These are phyloP conservation scores for Sonneratia caseolaris DNA, from an alignment of 345 rosid species.

Conservation along the genomic window DNA sequence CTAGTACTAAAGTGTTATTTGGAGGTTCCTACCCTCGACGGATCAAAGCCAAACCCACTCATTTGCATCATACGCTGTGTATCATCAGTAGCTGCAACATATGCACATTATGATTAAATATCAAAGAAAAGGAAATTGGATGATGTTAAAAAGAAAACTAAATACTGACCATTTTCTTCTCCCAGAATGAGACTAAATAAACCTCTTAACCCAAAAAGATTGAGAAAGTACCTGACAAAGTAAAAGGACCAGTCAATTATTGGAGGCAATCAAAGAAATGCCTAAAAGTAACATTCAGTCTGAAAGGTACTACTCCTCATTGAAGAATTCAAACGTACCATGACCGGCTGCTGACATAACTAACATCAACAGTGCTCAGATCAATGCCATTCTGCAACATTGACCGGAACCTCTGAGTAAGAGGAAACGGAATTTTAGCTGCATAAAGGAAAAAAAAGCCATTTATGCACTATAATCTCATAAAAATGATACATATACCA, in stretches of 20 bases:
- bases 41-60: conserved; percentile 94
- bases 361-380: conserved; percentile 95
- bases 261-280: conserved; percentile 5
- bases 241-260: conserved; percentile 9
- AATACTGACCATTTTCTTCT: conserved; percentile 85
- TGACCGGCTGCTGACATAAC: conserved; percentile 98
- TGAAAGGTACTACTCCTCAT: background rate
- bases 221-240: conserved; percentile 74
- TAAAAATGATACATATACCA: background rate
- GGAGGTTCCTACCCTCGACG: conserved; percentile 50
- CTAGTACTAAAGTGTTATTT: background rate
- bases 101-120: background rate
- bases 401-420: conserved; percentile 94
- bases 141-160: background rate
- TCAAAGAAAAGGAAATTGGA: background rate
- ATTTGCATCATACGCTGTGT: conserved; percentile 98
- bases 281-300: background rate
- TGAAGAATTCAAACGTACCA: conserved; percentile 38
- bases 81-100: conserved; percentile 66
- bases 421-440: conserved; percentile 98
- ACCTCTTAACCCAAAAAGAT: conserved; percentile 95
- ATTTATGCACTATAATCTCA: background rate
- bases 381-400: conserved; percentile 99
- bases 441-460: conserved; percentile 9
- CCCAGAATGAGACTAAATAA: conserved; percentile 95